phyloP scores from a whole-genome alignment of 2,329 filamentous ascomycete species.

The Chaetomiaceae sp. region DNA sequence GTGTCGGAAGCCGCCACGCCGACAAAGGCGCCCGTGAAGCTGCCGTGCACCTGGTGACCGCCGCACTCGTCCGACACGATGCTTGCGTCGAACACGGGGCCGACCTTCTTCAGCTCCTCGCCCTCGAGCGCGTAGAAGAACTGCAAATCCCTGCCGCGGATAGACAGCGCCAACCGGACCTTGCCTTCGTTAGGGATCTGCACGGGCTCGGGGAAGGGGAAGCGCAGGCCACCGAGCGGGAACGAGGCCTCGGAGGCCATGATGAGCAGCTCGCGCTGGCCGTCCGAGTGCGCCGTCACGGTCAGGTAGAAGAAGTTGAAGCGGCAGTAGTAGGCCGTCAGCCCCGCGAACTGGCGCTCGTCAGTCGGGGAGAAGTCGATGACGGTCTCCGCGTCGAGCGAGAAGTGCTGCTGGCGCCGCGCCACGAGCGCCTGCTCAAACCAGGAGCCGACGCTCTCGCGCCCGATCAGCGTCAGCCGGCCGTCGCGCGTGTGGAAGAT shows the following conservation, averaged over 20 bases:
- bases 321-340: constrained; percentile 57
- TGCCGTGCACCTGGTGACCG: constrained; percentile 54
- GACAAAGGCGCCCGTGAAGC: constrained; percentile 58
- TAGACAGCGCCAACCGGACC: constrained; percentile 44
- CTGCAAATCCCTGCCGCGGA: constrained; percentile 47
- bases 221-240: constrained; percentile 43
- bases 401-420: constrained; percentile 52
- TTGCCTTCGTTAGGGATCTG: constrained; percentile 49
- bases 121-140: constrained; percentile 51
- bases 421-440: constrained; percentile 53
- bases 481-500: constrained; percentile 38
- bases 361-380: constrained; percentile 49
- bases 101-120: constrained; percentile 41
- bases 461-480: constrained; percentile 42
- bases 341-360: constrained; percentile 54
- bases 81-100: constrained; percentile 51
- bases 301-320: constrained; percentile 61
- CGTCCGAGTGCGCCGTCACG: constrained; percentile 50
- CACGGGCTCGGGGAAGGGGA: constrained; percentile 38
- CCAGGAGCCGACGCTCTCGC: constrained; percentile 51
- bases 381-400: constrained; percentile 53
- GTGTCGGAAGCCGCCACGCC: constrained; percentile 51
- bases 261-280: constrained; percentile 52
- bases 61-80: constrained; percentile 58
- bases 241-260: constrained; percentile 51